Evolutionary conservation across 1,139 yeast genomes (phyloP).

Genomic region (Kurtzmaniella quercitrusa): DNA sequence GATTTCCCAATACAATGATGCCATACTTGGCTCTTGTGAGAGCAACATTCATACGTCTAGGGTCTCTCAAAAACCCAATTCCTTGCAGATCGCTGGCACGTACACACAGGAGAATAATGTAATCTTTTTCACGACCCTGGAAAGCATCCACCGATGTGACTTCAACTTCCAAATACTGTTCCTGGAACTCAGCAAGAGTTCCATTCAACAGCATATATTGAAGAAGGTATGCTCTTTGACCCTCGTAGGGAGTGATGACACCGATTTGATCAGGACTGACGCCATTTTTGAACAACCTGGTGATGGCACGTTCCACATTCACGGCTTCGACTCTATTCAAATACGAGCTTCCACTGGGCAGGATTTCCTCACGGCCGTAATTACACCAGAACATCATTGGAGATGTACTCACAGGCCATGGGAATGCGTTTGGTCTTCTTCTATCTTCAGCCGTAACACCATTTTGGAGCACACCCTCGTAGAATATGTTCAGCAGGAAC

Average conservation of each 20-base stretch:
- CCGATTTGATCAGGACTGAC: constrained; percentile 81
- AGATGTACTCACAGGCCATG: constrained; percentile 79
- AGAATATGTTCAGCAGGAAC: constrained; percentile 88
- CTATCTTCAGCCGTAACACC: constrained; percentile 82
- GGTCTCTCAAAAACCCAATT: constrained; percentile 86
- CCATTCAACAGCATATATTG: constrained; percentile 79
- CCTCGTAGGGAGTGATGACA: constrained; percentile 91
- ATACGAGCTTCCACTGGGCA: constrained; percentile 79
- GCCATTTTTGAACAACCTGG: constrained; percentile 75
- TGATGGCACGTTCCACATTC: constrained; percentile 79
- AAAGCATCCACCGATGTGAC: constrained; percentile 93
- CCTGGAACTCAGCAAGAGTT: constrained; percentile 52
- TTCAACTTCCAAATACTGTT: constrained; percentile 69
- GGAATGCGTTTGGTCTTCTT: constrained; percentile 56
- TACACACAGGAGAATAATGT: constrained; percentile 83
- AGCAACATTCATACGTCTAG: constrained; percentile 89
- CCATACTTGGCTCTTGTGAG: constrained; percentile 90
- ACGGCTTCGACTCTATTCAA: constrained; percentile 87
- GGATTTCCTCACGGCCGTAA: constrained; percentile 84
- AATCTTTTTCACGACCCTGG: constrained; percentile 95
- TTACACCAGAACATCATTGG: constrained; percentile 98
- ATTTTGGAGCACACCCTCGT: constrained; percentile 88
- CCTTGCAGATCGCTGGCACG: constrained; percentile 80
- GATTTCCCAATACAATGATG: constrained; percentile 77
- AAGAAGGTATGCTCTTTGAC: constrained; percentile 79